Evolutionary conservation across 768 basidiomycete species (phyloP).

Genomic region (Leccinum boreale): DNA sequence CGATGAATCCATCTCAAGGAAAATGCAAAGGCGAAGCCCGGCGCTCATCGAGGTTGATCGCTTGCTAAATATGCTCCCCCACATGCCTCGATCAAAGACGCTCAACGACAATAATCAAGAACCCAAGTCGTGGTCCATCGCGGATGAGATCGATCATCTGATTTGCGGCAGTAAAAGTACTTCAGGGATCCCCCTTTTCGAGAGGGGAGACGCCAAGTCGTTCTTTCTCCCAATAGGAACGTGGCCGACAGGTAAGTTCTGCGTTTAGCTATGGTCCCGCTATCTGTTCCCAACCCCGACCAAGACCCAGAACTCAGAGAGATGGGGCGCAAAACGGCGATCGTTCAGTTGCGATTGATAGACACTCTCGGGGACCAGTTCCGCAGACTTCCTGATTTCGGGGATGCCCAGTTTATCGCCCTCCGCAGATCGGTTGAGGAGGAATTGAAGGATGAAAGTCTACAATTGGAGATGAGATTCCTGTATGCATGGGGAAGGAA

Average conservation of each 20-base stretch:
- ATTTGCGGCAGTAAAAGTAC: background rate
- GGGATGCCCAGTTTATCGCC: background rate
- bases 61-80: constrained; percentile 1
- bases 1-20: background rate
- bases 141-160: background rate
- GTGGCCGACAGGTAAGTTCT: background rate
- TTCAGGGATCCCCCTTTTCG: background rate
- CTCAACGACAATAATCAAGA: background rate
- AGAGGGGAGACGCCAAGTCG: background rate
- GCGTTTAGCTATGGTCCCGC: background rate
- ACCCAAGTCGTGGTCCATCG: constrained; percentile 3
- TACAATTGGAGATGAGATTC: constrained; percentile 3
- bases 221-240: constrained; percentile 7
- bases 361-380: constrained; percentile 7
- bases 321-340: constrained; percentile 2
- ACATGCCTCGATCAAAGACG: constrained; percentile 3
- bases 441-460: background rate
- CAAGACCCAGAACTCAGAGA: constrained; percentile 1
- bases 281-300: background rate
- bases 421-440: background rate
- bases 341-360: background rate
- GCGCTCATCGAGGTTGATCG: constrained; percentile 6
- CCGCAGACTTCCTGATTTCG: background rate
- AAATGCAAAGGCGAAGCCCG: background rate
- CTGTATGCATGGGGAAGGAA: constrained; percentile 3